Evolutionary conservation across 805 yeast species (phyloP).

Genomic region (Yarrowia sp.): DNA sequence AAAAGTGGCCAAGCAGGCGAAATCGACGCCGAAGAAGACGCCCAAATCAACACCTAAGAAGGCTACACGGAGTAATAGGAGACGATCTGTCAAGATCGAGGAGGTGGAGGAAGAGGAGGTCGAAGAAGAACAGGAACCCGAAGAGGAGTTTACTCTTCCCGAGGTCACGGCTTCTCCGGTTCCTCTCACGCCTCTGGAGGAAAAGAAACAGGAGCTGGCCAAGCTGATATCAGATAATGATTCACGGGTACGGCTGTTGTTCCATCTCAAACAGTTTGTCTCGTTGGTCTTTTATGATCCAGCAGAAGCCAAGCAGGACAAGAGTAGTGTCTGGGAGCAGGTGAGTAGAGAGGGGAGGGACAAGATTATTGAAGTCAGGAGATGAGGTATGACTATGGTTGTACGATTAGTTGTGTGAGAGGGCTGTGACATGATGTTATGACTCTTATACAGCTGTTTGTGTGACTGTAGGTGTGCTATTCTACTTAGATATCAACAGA

Average conservation of each 20-base stretch:
- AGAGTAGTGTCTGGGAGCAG: slow-evolving; percentile 46
- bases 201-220: slow-evolving; percentile 40
- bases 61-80: background rate
- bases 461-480: too few species aligned
- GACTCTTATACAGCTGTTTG: too few species aligned
- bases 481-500: too few species aligned
- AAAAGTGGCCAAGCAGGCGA: too few species aligned
- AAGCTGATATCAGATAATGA: slow-evolving; percentile 48
- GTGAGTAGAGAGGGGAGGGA: slow-evolving; percentile 9
- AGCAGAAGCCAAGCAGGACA: slow-evolving; percentile 49
- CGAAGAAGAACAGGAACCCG: background rate
- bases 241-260: slow-evolving; percentile 50
- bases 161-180: too few species aligned
- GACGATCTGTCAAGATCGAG: slow-evolving; percentile 22
- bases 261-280: slow-evolving; percentile 53
- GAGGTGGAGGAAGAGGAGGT: slow-evolving; percentile 25
- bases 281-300: slow-evolving; percentile 53
- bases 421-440: too few species aligned
- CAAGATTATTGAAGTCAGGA: too few species aligned
- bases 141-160: too few species aligned
- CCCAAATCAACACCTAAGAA: slow-evolving; percentile 9
- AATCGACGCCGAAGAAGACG: slow-evolving; percentile 3
- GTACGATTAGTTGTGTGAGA: too few species aligned
- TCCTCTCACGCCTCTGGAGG: slow-evolving; percentile 20
- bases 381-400: too few species aligned